Conservation (phyloP, 2,329 filamentous ascomycete species). For the Myriosclerotinia duriaeana region DNA sequence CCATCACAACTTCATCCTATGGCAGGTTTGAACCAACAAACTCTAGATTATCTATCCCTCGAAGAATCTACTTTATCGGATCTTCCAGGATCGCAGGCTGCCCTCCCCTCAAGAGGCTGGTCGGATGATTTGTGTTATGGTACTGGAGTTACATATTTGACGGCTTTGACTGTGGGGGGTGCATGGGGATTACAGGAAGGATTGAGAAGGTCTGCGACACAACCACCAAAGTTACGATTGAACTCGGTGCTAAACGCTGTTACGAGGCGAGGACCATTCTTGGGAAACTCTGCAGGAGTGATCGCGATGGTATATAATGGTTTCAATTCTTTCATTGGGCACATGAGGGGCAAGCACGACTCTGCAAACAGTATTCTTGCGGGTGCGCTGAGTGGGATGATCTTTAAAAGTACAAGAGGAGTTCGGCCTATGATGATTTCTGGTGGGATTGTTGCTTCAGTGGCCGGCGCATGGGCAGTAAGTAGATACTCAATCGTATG, state of each 20-base stretch:
- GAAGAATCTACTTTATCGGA: constrained; percentile 89
- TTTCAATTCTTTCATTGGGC: constrained; percentile 80
- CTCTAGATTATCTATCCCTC: constrained; percentile 90
- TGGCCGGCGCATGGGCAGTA: constrained; percentile 90
- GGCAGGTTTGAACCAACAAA: constrained; percentile 87
- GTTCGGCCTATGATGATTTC: constrained; percentile 92
- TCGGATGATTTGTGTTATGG: constrained; percentile 98
- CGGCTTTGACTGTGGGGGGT: constrained; percentile 82
- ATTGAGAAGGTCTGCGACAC: constrained; percentile 70
- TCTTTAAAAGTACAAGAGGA: constrained; percentile 96
- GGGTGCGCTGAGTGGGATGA: constrained; percentile 82
- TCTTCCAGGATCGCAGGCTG: constrained; percentile 80
- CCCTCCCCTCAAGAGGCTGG: constrained; percentile 92
- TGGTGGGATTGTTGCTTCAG: constrained; percentile 79
- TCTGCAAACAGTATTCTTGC: constrained; percentile 83
- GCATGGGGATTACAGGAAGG: constrained; percentile 92
- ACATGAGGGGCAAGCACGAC: constrained; percentile 81
- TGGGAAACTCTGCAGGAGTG: constrained; percentile 94
- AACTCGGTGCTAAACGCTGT: constrained; percentile 95
- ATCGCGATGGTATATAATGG: constrained; percentile 96
- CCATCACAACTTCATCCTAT: constrained; percentile 88
- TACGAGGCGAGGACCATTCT: constrained; percentile 86
- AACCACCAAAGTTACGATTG: constrained; percentile 84
- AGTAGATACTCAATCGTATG: constrained; percentile 43
- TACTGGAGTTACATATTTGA: constrained; percentile 88